Base-by-base conservation (phyloP, 495 filamentous ascomycete species). In the Polyplosphaeria fusca region DNA sequence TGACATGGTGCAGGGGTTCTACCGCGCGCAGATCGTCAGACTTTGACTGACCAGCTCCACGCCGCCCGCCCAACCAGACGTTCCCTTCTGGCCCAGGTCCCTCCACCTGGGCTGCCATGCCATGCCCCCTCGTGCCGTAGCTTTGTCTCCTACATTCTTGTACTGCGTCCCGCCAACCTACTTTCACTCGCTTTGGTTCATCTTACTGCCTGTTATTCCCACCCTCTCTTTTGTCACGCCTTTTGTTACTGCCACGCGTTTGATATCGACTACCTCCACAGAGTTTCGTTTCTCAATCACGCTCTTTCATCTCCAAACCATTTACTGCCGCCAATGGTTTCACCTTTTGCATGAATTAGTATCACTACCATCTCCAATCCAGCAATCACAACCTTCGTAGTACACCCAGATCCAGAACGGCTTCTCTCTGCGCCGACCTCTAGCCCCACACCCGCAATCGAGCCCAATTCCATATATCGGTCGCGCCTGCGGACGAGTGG, bases 1-100 rank as follows among this genome's bases (percentile, higher is more conserved):
- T n/a, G n/a, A n/a, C n/a, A n/a, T n/a, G n/a, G n/a, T 47, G 47
- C 59, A 62, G 59, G 59, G 59, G 37, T 46, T 12, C n/a, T 25
- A 47, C 44, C 27, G 41, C 48, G 2, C 58, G 20, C 54, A 46
- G 59, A 62, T 62, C 59, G 47, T 52, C 59, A 44, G 40, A 5
- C 52, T 28, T 44, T 52, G 12, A 28, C 30, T 40, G 40, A 20
- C 32, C 27, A 56, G 40, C 52, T 25, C 24, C 44, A 41, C 41
- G 47, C 38, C 52, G 52, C 38, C 22, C 39, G 43, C 32, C 52
- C 59, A 61, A 61, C 51, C 58, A 61, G 51, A 41, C 13, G 2
- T 38, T 24, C 19, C 44, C 43, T 30, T 40, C 40, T 52, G n/a
- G 48, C 27, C 55, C 55, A 51, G 55, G 32, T 27, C 30, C 28